Conservation (phyloP, 1,284 basidiomycete species). For the Apiotrichum mycotoxinovorans region DNA sequence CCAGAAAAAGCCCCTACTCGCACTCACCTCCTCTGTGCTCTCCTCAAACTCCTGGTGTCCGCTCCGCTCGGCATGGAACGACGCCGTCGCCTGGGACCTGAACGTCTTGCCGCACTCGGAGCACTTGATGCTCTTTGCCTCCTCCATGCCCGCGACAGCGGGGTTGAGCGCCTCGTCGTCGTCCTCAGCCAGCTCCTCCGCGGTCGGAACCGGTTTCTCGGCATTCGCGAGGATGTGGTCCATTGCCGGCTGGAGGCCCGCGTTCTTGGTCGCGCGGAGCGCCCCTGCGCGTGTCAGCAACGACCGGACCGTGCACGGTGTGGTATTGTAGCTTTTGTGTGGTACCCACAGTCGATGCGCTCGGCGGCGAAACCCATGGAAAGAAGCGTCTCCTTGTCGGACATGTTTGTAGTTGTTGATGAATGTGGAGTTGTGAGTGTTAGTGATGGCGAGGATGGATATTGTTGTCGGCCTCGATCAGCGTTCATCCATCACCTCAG, state of each 20-base stretch:
- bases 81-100: constrained; percentile 80
- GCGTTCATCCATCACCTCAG: not conserved
- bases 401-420: constrained; percentile 28
- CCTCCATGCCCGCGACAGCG: constrained; percentile 8
- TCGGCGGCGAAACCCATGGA: constrained; percentile 80
- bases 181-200: constrained; percentile 65
- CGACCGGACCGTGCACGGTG: constrained; percentile 12
- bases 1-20: no score
- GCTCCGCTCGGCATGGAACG: constrained; percentile 91
- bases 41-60: constrained; percentile 95
- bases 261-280: constrained; percentile 68
- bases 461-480: no score
- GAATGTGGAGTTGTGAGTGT: not conserved
- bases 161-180: constrained; percentile 57
- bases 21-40: constrained; percentile 81
- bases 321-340: constrained; percentile 19
- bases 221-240: constrained; percentile 78
- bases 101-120: constrained; percentile 76
- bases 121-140: constrained; percentile 42
- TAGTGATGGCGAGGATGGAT: not conserved
- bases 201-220: constrained; percentile 62
- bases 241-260: constrained; percentile 81
- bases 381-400: constrained; percentile 71
- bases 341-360: constrained; percentile 72
- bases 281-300: constrained; percentile 60